Base-by-base conservation (phyloP, 257 asterid species). In the Gentiana macrophylla region DNA sequence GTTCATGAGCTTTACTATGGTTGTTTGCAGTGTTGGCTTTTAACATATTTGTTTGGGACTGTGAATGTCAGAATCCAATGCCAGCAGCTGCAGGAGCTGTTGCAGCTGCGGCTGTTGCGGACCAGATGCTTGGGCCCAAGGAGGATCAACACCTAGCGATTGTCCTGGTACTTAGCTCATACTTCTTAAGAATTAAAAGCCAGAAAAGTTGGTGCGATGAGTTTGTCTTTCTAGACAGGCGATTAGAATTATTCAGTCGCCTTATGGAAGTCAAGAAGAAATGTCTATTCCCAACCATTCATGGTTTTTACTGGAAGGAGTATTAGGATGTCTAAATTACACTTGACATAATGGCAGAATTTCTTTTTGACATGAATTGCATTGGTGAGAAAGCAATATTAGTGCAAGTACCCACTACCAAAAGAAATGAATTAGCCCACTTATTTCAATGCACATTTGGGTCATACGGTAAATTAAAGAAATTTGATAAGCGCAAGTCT, bases 1-100 rank as follows among this genome's bases (percentile, higher is more conserved):
- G 47, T 12, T 24, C 6, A 32, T 45, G 34, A 15, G 33, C 8
- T 12, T 8, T 46, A 46, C 33, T 37, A 47, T 12, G 35, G 38
- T 3, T 7, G 12, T 38, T 38, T 33, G 6, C 6, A 24, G 32
- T 32, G 43, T 3, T 33, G 52, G 11, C n/a, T 13, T 13, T 33
- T 8, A 51, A 46, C 46, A 50, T 34, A 24, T 62, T 37, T 53
- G 2, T 24, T 53, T 37, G 56, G 35, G 62, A 37, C 37, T 37
- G 52, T 64, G 43, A 51, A 55, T 69, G 45, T 53, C 69, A 91
- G 98, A 87, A 77, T 65, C 76, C 86, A 62, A 91, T 91, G 90
- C 98, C 98, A 67, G 98, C 97, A 4, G 98, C 98, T 65, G 97
- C 98, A 55, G 98, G 98, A 74, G 98, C 98, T 56, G 98, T 91